Percentiles rank a stretch among this genome's conserved stretches.
These are phyloP conservation scores for Colletotrichum echinochloae DNA, from an alignment of 2,329 filamentous ascomycete species.

Conservation along the genomic window DNA sequence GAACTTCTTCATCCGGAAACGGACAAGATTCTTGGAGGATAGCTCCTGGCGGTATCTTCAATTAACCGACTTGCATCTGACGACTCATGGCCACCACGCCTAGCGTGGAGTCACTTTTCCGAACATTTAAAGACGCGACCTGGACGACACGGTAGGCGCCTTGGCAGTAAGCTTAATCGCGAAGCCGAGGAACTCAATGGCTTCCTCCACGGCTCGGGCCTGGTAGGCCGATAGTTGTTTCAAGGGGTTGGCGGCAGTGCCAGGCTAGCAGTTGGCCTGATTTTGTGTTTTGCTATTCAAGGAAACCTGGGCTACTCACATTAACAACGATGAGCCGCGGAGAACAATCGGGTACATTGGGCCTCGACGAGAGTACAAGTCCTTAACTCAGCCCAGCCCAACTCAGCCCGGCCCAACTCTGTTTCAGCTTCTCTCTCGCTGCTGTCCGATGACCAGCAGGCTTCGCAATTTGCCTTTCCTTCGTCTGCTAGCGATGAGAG, in stretches of 20 bases:
- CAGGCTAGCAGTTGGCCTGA: not conserved
- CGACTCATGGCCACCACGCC: not conserved
- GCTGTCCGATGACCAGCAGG: not conserved
- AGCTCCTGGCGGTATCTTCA: not conserved
- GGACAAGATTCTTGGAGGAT: not conserved
- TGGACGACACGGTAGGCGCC: not conserved
- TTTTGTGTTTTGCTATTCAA: not conserved
- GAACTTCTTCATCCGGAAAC: not conserved
- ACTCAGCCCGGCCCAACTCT: not conserved
- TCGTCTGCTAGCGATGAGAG: no score
- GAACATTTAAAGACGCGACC: not conserved
- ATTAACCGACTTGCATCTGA: not conserved
- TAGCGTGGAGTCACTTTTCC: not conserved
- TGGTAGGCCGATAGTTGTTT: not conserved
- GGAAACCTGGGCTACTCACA: not conserved
- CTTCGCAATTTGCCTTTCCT: not conserved
- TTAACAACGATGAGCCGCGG: not conserved
- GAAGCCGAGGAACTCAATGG: not conserved
- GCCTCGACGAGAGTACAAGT: not conserved
- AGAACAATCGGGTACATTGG: no score
- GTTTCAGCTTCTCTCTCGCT: not conserved
- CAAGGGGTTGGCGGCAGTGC: not conserved
- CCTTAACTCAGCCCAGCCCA: not conserved
- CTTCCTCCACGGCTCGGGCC: not conserved
- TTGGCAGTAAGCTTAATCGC: conserved; percentile 20